Base-by-base conservation (phyloP, 2,329 filamentous ascomycete species). In the Cordyceps pruinosa region DNA sequence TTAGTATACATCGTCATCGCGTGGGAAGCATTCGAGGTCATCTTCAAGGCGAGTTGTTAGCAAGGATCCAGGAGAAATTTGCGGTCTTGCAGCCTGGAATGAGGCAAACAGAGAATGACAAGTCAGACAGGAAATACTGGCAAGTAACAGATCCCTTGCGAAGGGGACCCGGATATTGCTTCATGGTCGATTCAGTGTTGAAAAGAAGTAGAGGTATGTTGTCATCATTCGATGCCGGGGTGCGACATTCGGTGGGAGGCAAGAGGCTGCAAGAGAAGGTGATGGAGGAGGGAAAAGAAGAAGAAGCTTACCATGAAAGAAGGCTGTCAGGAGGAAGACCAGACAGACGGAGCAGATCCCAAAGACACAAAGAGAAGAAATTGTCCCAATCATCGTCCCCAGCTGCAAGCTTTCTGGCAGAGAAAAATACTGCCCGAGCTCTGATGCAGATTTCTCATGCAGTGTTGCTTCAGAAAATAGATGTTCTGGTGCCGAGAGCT, bases 171-270 rank as follows among this genome's bases (percentile, higher is more conserved):
- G 77, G 81, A 78, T 77, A 70, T 76, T 70, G 77, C 85, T 84
- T 90, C 88, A 92, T 86, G 86, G 87, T 84, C 88, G 88, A 90
- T 81, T 92, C 87, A 77, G 87, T 80, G 85, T 82, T 86, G 86
- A 88, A 90, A 91, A 90, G 88, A 91, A 91, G 88, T 87, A 79
- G 77, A 73, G 76, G 77, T 79, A 75, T 76, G 75, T 78, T 89
- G 82, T 91, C 88, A 91, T 90, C 87, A 85, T 81, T 65, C 76
- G 75, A 73, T 25, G 44, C 39, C 35, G 44, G 45, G 5, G 32
- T 23, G 39, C 42, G 41, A 32, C n/a, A n/a, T 32, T 46, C 2
- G 44, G n/a, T n/a, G 17, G 42, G 5, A 35, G 10, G 19, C 19
- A n/a, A 34, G 37, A 30, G 42, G 19, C 19, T 41, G 52, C 56